Evolutionary conservation across 345 rosid species (phyloP).

Genomic region (Anacardium occidentale): DNA sequence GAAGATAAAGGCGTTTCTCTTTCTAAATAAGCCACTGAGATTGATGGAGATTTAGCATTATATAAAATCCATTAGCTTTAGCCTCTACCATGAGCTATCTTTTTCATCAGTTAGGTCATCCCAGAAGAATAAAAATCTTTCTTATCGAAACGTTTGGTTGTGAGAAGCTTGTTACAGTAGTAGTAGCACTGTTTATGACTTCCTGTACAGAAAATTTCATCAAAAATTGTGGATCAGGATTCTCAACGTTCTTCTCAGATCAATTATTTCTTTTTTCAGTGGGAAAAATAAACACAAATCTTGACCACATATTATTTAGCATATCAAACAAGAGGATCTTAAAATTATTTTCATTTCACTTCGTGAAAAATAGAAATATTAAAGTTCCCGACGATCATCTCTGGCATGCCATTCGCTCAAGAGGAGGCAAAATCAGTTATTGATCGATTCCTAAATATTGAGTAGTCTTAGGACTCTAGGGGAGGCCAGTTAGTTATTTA

Average conservation of each 20-base stretch:
- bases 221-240: too few species aligned
- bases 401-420: background rate
- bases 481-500: background rate
- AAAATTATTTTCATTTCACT: too few species aligned
- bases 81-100: constrained; percentile 12
- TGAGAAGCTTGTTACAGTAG: background rate
- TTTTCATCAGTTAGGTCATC: constrained; percentile 34
- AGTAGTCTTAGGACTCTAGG: background rate
- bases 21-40: constrained; percentile 8
- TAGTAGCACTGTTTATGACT: too few species aligned
- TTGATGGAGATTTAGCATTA: background rate
- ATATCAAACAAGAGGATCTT: too few species aligned
- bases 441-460: background rate
- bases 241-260: too few species aligned
- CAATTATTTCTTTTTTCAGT: too few species aligned
- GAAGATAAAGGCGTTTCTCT: constrained; percentile 17
- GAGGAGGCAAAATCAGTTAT: background rate
- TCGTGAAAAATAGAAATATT: too few species aligned
- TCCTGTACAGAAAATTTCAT: too few species aligned
- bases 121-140: background rate
- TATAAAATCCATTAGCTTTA: background rate
- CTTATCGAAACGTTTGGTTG: background rate
- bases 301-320: too few species aligned
- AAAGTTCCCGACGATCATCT: too few species aligned
- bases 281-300: too few species aligned